These are phyloP conservation scores for Aegilops bicornis DNA, from an alignment of 176 grass and related monocot genomes.

Conservation along the genomic window DNA sequence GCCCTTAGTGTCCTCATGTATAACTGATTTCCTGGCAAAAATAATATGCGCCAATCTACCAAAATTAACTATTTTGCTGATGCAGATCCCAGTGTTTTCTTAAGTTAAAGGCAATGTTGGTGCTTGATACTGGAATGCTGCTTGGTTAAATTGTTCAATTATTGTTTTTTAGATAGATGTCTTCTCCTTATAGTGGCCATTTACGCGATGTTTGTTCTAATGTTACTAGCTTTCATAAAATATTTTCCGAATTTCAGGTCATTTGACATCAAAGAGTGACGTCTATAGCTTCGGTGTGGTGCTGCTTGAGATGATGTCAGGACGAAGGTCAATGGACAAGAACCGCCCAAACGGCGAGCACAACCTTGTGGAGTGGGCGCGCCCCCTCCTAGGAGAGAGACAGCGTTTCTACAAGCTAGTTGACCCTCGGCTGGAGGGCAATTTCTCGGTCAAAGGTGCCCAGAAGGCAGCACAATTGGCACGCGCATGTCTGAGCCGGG, in stretches of 20 bases:
- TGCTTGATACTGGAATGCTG: not conserved
- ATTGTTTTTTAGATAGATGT: not conserved
- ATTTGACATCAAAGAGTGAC: constrained; percentile 91
- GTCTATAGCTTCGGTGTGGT: constrained; percentile 83
- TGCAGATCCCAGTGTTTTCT: constrained; percentile 1
- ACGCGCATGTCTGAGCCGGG: constrained; percentile 64
- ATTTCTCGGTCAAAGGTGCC: constrained; percentile 77
- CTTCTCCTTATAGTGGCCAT: not conserved
- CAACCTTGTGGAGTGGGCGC: constrained; percentile 83
- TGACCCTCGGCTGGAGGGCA: constrained; percentile 71
- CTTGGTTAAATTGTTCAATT: constrained; percentile 6
- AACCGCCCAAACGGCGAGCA: constrained; percentile 78
- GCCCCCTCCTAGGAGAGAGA: constrained; percentile 66
- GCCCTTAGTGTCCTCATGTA: not conserved
- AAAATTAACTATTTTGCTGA: not conserved
- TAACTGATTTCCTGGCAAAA: not conserved
- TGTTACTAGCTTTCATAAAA: not conserved
- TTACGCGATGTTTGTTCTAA: not conserved
- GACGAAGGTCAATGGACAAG: constrained; percentile 81
- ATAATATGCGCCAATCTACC: not conserved
- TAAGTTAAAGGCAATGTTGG: not conserved
- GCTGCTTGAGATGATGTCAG: constrained; percentile 87
- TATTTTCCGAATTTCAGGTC: constrained; percentile 34
- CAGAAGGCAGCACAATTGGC: constrained; percentile 74
- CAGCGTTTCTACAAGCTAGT: constrained; percentile 75